Percentiles rank a stretch among this genome's conserved stretches.
phyloP scores from a whole-genome alignment of 2,329 filamentous ascomycete genomes.

The Knufia petricola region DNA sequence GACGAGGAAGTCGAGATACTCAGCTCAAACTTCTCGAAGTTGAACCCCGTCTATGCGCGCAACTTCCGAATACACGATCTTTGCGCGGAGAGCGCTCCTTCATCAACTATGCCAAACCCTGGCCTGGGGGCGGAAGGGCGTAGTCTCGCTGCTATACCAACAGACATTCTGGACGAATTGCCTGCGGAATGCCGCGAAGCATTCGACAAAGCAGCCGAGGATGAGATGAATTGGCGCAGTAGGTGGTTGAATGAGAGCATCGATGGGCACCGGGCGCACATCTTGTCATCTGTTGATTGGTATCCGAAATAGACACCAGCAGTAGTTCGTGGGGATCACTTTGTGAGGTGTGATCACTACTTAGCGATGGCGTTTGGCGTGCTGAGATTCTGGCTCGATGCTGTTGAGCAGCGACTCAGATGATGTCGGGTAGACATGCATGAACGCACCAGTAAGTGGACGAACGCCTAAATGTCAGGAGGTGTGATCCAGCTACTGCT shows the following conservation, averaged over 20 bases:
- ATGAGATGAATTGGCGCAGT: slow-evolving; percentile 62
- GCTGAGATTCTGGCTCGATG: too few relatives aligned
- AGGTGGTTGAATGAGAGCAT: slow-evolving; percentile 62
- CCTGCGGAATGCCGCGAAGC: slow-evolving; percentile 53
- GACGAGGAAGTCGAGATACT: slow-evolving; percentile 13
- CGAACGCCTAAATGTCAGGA: too few relatives aligned
- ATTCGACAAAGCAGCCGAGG: slow-evolving; percentile 56
- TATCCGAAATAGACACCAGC: slow-evolving; percentile 17
- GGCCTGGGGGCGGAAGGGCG: slow-evolving; percentile 39
- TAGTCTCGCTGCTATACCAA: slow-evolving; percentile 28
- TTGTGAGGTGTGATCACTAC: not conserved
- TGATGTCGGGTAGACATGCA: not conserved
- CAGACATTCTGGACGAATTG: slow-evolving; percentile 35
- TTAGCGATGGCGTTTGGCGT: slow-evolving; percentile 6
- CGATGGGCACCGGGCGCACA: slow-evolving; percentile 37
- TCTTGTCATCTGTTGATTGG: slow-evolving; percentile 22
- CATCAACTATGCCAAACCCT: slow-evolving; percentile 49
- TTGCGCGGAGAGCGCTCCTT: slow-evolving; percentile 47
- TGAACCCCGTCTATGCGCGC: slow-evolving; percentile 49
- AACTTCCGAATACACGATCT: slow-evolving; percentile 57
- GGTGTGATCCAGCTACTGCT: too few relatives aligned
- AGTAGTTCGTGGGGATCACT: not conserved
- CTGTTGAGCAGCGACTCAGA: too few relatives aligned
- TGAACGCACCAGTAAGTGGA: not conserved
- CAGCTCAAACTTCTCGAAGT: slow-evolving; percentile 40